phyloP scores from a whole-genome alignment of 2,329 filamentous ascomycete genomes.

The Coleophoma crateriformis region DNA sequence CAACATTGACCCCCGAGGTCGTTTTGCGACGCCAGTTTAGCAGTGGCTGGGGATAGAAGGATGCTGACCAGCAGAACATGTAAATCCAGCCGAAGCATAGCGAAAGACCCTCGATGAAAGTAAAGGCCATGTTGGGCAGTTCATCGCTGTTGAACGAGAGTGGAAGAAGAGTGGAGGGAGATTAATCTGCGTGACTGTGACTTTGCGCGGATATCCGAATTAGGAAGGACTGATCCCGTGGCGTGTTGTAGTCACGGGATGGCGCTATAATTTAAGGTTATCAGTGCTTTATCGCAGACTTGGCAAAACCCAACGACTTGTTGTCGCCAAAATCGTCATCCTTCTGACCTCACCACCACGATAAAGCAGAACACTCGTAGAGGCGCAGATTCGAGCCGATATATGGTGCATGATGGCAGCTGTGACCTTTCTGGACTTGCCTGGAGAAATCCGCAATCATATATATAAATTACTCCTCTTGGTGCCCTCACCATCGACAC shows the following conservation, averaged over 20 bases:
- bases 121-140: constrained; percentile 16
- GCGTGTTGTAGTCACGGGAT: not conserved
- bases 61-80: constrained; percentile 73
- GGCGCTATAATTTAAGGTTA: not conserved
- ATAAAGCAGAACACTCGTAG: not conserved
- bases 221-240: no score
- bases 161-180: not conserved
- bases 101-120: constrained; percentile 43
- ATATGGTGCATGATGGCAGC: constrained; percentile 5
- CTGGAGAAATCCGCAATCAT: constrained; percentile 56
- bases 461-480: constrained; percentile 36
- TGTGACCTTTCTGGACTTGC: constrained; percentile 32
- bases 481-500: constrained; percentile 13
- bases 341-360: not conserved
- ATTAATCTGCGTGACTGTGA: not conserved
- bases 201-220: no score
- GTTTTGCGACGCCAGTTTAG: constrained; percentile 73
- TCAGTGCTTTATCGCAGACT: not conserved
- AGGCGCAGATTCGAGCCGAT: no score
- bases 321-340: not conserved
- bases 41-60: constrained; percentile 88
- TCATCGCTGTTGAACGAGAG: not conserved
- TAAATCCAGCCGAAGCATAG: constrained; percentile 71
- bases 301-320: not conserved
- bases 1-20: constrained; percentile 78